Percentiles rank a stretch among this genome's conserved stretches.
Conservation (phyloP, 768 basidiomycete genomes). For the Daedaleopsis nitida region DNA sequence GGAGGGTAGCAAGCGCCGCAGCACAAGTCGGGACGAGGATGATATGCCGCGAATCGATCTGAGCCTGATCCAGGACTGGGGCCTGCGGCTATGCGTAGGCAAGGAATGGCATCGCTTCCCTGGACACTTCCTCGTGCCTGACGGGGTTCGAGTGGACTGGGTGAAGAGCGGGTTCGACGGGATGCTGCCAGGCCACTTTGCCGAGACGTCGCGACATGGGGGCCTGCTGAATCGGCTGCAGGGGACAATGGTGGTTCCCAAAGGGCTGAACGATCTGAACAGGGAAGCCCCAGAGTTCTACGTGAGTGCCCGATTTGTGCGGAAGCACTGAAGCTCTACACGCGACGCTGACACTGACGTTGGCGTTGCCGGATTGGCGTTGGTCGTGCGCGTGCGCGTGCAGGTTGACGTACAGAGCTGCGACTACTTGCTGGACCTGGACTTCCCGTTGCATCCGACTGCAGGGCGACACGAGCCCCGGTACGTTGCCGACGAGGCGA, state of each 20-base stretch:
- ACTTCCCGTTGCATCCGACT: constrained; percentile 73
- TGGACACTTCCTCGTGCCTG: constrained; percentile 84
- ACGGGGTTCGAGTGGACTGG: constrained; percentile 81
- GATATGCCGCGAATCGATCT: constrained; percentile 61
- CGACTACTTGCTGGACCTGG: constrained; percentile 89
- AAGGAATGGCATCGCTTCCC: constrained; percentile 98
- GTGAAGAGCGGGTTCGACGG: constrained; percentile 92
- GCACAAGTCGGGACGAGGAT: constrained; percentile 29
- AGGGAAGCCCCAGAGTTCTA: constrained; percentile 75
- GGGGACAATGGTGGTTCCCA: constrained; percentile 62
- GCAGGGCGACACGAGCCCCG: constrained; percentile 72
- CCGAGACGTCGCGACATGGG: constrained; percentile 33
- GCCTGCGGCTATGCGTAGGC: constrained; percentile 79
- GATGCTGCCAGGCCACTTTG: constrained; percentile 84
- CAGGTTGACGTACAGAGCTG: constrained; percentile 76
- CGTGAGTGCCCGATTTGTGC: constrained; percentile 48
- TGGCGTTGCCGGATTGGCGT: constrained; percentile 2
- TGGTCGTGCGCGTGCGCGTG: constrained; percentile 9
- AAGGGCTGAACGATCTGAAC: constrained; percentile 87
- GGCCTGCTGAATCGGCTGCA: constrained; percentile 55
- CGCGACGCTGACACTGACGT: constrained; percentile 4
- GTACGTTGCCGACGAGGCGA: constrained; percentile 61
- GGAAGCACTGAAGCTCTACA: constrained; percentile 3
- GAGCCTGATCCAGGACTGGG: constrained; percentile 64
- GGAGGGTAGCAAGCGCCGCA: constrained; percentile 23